phyloP scores from a whole-genome alignment of 108 stramenopile genomes.

The Aurantiochytrium sp. region DNA sequence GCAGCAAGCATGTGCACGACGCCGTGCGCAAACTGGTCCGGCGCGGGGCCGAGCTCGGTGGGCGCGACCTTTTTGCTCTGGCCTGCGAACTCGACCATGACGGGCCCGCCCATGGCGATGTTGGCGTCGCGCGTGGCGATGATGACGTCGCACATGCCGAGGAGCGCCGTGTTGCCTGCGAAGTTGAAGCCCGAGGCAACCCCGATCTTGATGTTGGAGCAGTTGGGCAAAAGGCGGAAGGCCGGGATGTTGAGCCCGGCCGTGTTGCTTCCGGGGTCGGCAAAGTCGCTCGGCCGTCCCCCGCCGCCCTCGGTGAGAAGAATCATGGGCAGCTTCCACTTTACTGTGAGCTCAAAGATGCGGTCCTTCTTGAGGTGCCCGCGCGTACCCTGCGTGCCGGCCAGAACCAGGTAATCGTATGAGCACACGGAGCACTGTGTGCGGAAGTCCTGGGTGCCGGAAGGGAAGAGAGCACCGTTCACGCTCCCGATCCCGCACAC shows the following conservation, averaged over 20 bases:
- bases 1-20: slow-evolving; percentile 28
- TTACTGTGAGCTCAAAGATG: slow-evolving; percentile 10
- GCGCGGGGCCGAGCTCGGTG: slow-evolving; percentile 5
- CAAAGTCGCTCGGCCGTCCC: slow-evolving; percentile 33
- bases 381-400: slow-evolving; percentile 34
- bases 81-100: slow-evolving; percentile 36
- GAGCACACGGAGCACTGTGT: neutral
- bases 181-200: slow-evolving; percentile 32
- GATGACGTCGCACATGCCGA: slow-evolving; percentile 30
- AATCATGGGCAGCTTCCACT: slow-evolving; percentile 20
- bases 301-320: slow-evolving; percentile 37
- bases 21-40: neutral
- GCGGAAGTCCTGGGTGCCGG: neutral
- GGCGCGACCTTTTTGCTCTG: slow-evolving; percentile 25
- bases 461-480: neutral
- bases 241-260: slow-evolving; percentile 30
- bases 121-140: slow-evolving; percentile 22
- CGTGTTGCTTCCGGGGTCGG: neutral
- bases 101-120: slow-evolving; percentile 37
- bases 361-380: slow-evolving; percentile 35
- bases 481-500: slow-evolving; percentile 4
- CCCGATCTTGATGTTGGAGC: neutral
- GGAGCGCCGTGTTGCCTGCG: slow-evolving; percentile 34
- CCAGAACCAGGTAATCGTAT: slow-evolving; percentile 28
- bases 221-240: neutral